Base-by-base conservation (phyloP, 2,329 filamentous ascomycete genomes). In the Cladosporium cucumerinum region DNA sequence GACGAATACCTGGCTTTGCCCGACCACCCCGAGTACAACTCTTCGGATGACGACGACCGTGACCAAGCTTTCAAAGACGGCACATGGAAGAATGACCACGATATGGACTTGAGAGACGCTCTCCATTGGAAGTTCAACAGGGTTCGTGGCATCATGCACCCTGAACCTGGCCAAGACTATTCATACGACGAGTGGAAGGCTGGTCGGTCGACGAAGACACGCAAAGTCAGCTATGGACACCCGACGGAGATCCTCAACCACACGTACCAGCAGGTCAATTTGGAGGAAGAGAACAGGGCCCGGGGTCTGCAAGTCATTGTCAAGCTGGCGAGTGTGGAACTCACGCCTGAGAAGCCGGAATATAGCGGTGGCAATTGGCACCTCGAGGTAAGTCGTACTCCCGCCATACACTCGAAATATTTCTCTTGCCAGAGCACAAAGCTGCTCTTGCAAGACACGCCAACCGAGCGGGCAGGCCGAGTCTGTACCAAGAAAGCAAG, bases 311-410 rank as follows among this genome's bases (percentile, higher is more conserved):
- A 86, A 72, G 66, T 86, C 82, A 30, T 81, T 69, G 67, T 86
- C 75, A 54, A 86, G 70, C 78, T 90, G 68, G 81, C 85, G 1
- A 83, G 81, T 39, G 84, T 89, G 59, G 79, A 87, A 49, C 78
- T 89, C 0, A 85, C 82, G 0, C 87, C 87, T 0, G 83, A 85
- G 21, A 81, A 85, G 2, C 84, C 87, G 0, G 70, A 71, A 0
- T 89, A 86, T 67, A 73, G 76, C 0, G 83, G 83, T 18, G 85
- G 85, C 0, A 76, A 75, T 1, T 87, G 85, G 82, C 85, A 87
- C 46, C 61, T 63, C 26, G 61, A 63, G 61, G 61, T 57, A 48
- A 25, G 61, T 52, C n/a, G 32, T 2, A 46, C n/a, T 3, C 12
- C 25, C 5, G 18, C 48, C 5, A 28, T 5, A 18, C 25, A 26